These are phyloP conservation scores for Calycina herbarum DNA, from an alignment of 2,329 filamentous ascomycete genomes.

Conservation along the genomic window DNA sequence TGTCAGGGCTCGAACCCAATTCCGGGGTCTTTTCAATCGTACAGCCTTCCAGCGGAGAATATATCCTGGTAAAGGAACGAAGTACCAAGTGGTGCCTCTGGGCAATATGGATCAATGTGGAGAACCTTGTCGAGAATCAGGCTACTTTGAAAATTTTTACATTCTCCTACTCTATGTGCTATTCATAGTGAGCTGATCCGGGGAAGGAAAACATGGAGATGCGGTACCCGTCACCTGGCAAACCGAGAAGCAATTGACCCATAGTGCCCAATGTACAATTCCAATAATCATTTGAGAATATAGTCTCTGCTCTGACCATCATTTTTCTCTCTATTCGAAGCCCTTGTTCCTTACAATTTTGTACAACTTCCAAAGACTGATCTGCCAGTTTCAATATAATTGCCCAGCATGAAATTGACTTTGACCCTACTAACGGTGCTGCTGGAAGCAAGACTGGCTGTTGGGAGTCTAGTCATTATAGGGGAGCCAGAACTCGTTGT, in stretches of 20 bases:
- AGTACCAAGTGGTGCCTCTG: neutral
- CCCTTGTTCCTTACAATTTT: neutral
- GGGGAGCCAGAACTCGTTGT: neutral
- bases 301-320: neutral
- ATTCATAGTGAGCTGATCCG: neutral
- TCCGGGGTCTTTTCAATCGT: neutral
- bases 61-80: neutral
- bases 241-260: neutral
- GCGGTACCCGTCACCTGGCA: neutral
- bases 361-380: neutral
- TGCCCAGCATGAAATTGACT: slow-evolving; percentile 10
- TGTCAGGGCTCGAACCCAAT: neutral
- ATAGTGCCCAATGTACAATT: neutral
- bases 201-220: neutral
- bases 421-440: neutral
- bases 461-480: neutral
- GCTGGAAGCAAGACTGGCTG: slow-evolving; percentile 3
- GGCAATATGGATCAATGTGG: slow-evolving; percentile 6
- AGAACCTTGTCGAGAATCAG: slow-evolving; percentile 6
- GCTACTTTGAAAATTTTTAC: neutral
- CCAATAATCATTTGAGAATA: neutral
- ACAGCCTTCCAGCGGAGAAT: neutral
- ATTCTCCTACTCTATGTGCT: neutral
- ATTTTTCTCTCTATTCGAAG: neutral
- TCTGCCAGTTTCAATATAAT: neutral